A percentile compares a stretch with the other conserved stretches of the same genome.
Conservation (phyloP, 1,284 basidiomycete genomes). For the Malassezia yamatoensis region DNA sequence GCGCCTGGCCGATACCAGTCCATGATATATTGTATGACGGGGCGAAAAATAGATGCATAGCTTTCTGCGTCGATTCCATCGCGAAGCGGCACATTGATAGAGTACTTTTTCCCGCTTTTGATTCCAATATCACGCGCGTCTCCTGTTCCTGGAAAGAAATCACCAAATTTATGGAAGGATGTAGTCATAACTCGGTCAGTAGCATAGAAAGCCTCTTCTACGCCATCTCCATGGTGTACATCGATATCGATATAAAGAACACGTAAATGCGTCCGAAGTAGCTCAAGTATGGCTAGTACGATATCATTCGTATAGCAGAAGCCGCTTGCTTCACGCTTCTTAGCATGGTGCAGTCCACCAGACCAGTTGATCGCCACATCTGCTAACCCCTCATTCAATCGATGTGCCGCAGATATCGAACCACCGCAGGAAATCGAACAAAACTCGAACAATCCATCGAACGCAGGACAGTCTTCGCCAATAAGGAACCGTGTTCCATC, state of each 20-base stretch:
- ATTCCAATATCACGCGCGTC: conserved; percentile 64
- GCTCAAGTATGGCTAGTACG: conserved; percentile 42
- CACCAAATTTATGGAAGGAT: conserved; percentile 84
- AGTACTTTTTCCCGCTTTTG: conserved; percentile 76
- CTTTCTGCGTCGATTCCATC: conserved; percentile 77
- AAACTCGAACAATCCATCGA: conserved; percentile 93
- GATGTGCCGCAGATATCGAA: conserved; percentile 64
- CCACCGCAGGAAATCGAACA: conserved; percentile 94
- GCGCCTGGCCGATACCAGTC: conserved; percentile 82
- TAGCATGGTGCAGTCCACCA: conserved; percentile 92
- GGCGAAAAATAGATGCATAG: conserved; percentile 58
- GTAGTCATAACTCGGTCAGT: conserved; percentile 94
- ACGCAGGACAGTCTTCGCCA: conserved; percentile 91
- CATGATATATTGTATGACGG: conserved; percentile 68
- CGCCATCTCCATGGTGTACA: conserved; percentile 94
- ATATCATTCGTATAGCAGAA: conserved; percentile 94
- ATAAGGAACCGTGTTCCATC: conserved; percentile 54
- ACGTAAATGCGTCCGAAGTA: conserved; percentile 59
- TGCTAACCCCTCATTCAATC: conserved; percentile 67
- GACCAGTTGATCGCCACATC: conserved; percentile 98
- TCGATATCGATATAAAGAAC: conserved; percentile 97
- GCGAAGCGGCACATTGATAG: conserved; percentile 84
- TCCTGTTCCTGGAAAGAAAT: conserved; percentile 86
- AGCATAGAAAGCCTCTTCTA: conserved; percentile 97
- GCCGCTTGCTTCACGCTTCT: conserved; percentile 88